A percentile compares a stretch with the other conserved stretches of the same genome.
Conservation (phyloP, 1,284 basidiomycete genomes). For the Macrocybe sp. region DNA sequence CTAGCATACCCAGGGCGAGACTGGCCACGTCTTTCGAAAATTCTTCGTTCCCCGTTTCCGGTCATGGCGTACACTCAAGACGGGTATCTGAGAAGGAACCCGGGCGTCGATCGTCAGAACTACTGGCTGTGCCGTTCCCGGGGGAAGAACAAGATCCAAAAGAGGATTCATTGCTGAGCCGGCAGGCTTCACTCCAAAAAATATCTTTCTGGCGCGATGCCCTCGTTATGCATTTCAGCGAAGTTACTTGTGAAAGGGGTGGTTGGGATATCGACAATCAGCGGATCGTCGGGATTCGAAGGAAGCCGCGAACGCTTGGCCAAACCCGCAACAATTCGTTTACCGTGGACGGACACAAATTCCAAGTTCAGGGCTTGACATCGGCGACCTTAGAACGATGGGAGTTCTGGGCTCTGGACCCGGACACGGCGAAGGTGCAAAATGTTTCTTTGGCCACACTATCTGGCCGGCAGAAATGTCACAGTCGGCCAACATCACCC, state of each 20-base stretch:
- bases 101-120: slow-evolving; percentile 46
- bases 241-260: slow-evolving; percentile 64
- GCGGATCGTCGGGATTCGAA: slow-evolving; percentile 59
- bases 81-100: slow-evolving; percentile 63
- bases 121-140: slow-evolving; percentile 43
- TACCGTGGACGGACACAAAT: slow-evolving; percentile 10
- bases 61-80: slow-evolving; percentile 70
- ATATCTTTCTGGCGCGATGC: slow-evolving; percentile 49
- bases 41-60: slow-evolving; percentile 67
- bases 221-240: slow-evolving; percentile 46
- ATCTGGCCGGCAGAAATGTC: slow-evolving; percentile 12
- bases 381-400: slow-evolving; percentile 65
- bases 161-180: slow-evolving; percentile 36
- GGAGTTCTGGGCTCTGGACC: slow-evolving; percentile 77
- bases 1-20: slow-evolving; percentile 40
- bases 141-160: slow-evolving; percentile 43
- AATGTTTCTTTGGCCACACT: slow-evolving; percentile 48
- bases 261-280: slow-evolving; percentile 61
- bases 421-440: slow-evolving; percentile 39
- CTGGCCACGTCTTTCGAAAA: slow-evolving; percentile 40
- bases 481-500: slow-evolving; percentile 18
- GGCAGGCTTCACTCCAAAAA: slow-evolving; percentile 19
- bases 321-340: slow-evolving; percentile 20
- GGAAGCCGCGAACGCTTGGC: slow-evolving; percentile 46
- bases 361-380: slow-evolving; percentile 43